Evolutionary conservation across 2,329 filamentous ascomycete genomes (phyloP).

Genomic region (Phaeoacremonium minimum): DNA sequence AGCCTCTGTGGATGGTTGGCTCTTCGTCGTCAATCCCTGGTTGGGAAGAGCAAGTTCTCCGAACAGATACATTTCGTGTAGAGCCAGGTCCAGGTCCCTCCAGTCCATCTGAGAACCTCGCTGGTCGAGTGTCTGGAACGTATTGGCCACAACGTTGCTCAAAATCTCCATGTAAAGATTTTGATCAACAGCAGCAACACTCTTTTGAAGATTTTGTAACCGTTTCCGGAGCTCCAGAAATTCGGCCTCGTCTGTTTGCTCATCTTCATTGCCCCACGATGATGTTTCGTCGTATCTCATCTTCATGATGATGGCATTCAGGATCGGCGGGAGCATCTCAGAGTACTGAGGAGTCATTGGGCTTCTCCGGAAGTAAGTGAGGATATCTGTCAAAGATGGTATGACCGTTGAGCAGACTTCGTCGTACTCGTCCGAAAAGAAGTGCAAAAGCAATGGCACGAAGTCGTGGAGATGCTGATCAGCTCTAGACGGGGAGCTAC

Average conservation of each 20-base stretch:
- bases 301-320: constrained; percentile 89
- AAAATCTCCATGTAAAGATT: constrained; percentile 82
- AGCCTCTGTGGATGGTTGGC: constrained; percentile 72
- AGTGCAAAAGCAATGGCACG: constrained; percentile 80
- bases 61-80: constrained; percentile 94
- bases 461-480: constrained; percentile 81
- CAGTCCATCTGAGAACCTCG: constrained; percentile 77
- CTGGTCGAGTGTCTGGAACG: constrained; percentile 76
- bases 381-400: constrained; percentile 83
- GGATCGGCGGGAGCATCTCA: constrained; percentile 79
- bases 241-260: constrained; percentile 93
- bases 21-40: constrained; percentile 82
- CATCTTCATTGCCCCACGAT: constrained; percentile 88
- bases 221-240: constrained; percentile 92
- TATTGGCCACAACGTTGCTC: constrained; percentile 81
- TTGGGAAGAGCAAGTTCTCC: constrained; percentile 90
- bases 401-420: constrained; percentile 97
- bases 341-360: constrained; percentile 70
- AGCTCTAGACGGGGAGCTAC: constrained; percentile 66
- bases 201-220: constrained; percentile 87
- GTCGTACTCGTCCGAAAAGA: constrained; percentile 97
- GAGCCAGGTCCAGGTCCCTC: constrained; percentile 88
- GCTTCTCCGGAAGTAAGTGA: constrained; percentile 84
- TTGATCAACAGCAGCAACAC: constrained; percentile 85
- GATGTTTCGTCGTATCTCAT: constrained; percentile 98